Evolutionary conservation across 1,284 basidiomycete species (phyloP), one percentile per base, ranked within the genome.

Genomic region (Austroboletus niveus): DNA sequence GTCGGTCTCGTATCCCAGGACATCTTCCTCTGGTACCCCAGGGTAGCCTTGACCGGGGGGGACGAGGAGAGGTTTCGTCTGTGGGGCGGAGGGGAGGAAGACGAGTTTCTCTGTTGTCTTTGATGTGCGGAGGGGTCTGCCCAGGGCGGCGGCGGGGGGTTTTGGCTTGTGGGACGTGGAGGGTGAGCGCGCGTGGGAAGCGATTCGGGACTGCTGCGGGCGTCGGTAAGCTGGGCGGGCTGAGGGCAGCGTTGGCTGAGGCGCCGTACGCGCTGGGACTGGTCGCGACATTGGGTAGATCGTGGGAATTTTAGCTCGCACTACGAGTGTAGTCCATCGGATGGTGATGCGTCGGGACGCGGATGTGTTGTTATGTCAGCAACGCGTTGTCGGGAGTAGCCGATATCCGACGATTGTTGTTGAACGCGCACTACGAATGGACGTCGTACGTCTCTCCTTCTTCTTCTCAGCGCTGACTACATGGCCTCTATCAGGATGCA

Each of bases 61-160:
- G 6, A 67, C 68, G 8, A 78, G 79, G 6, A 94, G 71, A 0
- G 93, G 89, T 52, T 85, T 88, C 1, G 94, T 92, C 70, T 98
- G 94, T 3, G 92, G 91, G 45, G 87, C 94, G 44, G 91, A 92
- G 0, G 94, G 94, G 11, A 98, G 80, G 20, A 94, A 78, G 7
- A 98, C 93, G 58, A 96, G 91, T 65, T 92, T 93, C 61, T 95
- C 92, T 0, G 87, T 89, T 1, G 89, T 94, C 74, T 98, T 98
- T 14, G 92, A 94, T 0, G 92, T 89, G 43, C 94, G 80, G 70
- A 92, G 73, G 52, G 85, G 69, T 72, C 82, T 84, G 12, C 58
- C 64, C 14, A 72, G 69, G 36, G 62, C 70, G 42, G 57, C 60
- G 22, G 57, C 31, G 1, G 49, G 47, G 14, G 53, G 48, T 9